A percentile compares a stretch with the other conserved stretches of the same genome.
phyloP scores from a whole-genome alignment of 2,329 filamentous ascomycete genomes.

The Colletotrichum karsti region DNA sequence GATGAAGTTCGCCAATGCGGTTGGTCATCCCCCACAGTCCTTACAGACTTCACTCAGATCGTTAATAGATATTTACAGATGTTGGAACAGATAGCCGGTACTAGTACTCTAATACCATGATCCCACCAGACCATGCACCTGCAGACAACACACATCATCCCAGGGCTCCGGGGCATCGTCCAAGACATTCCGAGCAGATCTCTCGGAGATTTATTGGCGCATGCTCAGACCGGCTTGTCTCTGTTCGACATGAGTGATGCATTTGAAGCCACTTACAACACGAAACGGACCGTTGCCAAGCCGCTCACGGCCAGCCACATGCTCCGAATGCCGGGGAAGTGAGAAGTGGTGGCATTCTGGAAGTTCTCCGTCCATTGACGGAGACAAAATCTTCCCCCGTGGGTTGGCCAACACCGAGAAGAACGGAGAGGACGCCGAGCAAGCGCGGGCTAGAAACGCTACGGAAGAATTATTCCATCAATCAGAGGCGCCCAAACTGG shows the following conservation, averaged over 20 bases:
- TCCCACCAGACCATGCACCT: too few species aligned
- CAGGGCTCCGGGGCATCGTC: neutral
- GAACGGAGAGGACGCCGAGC: conserved; percentile 2
- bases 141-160: neutral
- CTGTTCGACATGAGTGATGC: neutral
- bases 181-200: neutral
- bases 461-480: conserved; percentile 40
- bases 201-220: neutral
- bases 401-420: neutral
- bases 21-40: too few species aligned
- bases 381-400: too few species aligned
- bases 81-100: too few species aligned
- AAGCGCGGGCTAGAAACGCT: neutral
- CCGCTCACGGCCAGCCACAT: too few species aligned
- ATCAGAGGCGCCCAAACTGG: conserved; percentile 31
- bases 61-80: too few species aligned
- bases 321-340: conserved; percentile 1
- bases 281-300: neutral
- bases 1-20: too few species aligned
- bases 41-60: too few species aligned
- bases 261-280: neutral
- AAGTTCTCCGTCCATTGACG: neutral
- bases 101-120: neutral
- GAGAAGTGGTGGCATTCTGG: neutral
- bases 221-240: neutral